These are phyloP conservation scores for Nevesoporus exiguus DNA, from an alignment of 768 basidiomycete species.

Conservation along the genomic window DNA sequence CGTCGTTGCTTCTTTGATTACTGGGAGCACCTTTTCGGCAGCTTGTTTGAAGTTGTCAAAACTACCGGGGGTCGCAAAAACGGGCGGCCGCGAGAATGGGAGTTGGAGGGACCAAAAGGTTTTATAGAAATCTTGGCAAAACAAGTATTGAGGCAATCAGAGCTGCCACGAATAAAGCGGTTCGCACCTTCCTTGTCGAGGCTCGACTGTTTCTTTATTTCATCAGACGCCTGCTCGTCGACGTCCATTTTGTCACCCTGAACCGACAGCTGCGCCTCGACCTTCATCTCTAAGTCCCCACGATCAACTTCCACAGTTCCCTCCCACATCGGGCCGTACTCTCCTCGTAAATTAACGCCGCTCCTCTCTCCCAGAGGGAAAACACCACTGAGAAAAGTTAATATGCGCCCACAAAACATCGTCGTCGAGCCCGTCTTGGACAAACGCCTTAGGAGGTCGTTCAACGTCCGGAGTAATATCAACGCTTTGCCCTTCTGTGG, in stretches of 20 bases:
- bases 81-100: slow-evolving; percentile 75
- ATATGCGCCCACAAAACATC: slow-evolving; percentile 84
- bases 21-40: slow-evolving; percentile 68
- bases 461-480: slow-evolving; percentile 76
- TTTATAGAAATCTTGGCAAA: slow-evolving; percentile 65
- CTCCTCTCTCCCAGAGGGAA: slow-evolving; percentile 88
- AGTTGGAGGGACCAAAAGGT: slow-evolving; percentile 89
- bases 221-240: slow-evolving; percentile 38
- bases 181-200: slow-evolving; percentile 64
- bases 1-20: slow-evolving; percentile 81
- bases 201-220: slow-evolving; percentile 33
- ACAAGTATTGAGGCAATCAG: slow-evolving; percentile 1
- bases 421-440: slow-evolving; percentile 85
- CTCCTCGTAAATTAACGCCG: slow-evolving; percentile 87
- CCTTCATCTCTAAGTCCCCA: slow-evolving; percentile 32
- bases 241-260: slow-evolving; percentile 59
- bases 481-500: slow-evolving; percentile 89
- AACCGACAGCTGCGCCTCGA: slow-evolving; percentile 30
- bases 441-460: slow-evolving; percentile 81
- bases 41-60: slow-evolving; percentile 67
- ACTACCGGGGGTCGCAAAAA: slow-evolving; percentile 55
- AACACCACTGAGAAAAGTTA: slow-evolving; percentile 80
- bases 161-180: neutral
- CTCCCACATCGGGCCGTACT: slow-evolving; percentile 80
- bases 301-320: slow-evolving; percentile 46